These are phyloP conservation scores for Paraphaeosphaeria minitans DNA, from an alignment of 2,329 filamentous ascomycete species.

Conservation along the genomic window DNA sequence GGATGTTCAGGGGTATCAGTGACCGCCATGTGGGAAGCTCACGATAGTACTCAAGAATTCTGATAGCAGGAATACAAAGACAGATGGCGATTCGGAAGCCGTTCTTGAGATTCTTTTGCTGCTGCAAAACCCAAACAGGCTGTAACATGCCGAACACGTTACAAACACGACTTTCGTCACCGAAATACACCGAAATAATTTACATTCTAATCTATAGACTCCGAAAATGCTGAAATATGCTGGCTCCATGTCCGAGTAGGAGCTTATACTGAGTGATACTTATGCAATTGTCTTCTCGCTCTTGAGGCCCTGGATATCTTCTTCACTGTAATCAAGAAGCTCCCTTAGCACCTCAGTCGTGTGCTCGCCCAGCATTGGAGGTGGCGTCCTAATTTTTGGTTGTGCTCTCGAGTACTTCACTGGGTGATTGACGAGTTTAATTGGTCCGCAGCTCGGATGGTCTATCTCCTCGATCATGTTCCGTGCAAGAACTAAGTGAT, in stretches of 20 bases:
- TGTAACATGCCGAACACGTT: background rate
- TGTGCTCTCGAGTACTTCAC: constrained; percentile 88
- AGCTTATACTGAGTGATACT: background rate
- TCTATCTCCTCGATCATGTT: constrained; percentile 89
- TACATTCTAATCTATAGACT: background rate
- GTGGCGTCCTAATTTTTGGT: constrained; percentile 75
- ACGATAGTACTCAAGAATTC: background rate
- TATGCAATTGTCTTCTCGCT: constrained; percentile 25
- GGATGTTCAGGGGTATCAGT: background rate
- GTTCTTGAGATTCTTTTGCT: background rate
- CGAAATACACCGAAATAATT: too few species aligned
- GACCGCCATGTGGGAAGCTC: constrained; percentile 1
- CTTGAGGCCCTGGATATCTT: constrained; percentile 29
- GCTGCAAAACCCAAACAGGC: background rate
- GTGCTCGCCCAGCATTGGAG: constrained; percentile 72
- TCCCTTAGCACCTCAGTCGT: constrained; percentile 42
- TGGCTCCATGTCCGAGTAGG: background rate
- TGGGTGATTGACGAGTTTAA: constrained; percentile 90
- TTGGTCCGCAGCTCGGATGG: constrained; percentile 78
- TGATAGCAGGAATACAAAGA: too few species aligned
- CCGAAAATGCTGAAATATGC: background rate
- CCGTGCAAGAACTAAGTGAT: constrained; percentile 65
- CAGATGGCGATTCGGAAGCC: too few species aligned
- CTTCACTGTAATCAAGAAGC: constrained; percentile 32
- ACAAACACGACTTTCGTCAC: background rate